Base-by-base conservation (phyloP, 2,329 filamentous ascomycete genomes). In the Elsinoe fawcettii region DNA sequence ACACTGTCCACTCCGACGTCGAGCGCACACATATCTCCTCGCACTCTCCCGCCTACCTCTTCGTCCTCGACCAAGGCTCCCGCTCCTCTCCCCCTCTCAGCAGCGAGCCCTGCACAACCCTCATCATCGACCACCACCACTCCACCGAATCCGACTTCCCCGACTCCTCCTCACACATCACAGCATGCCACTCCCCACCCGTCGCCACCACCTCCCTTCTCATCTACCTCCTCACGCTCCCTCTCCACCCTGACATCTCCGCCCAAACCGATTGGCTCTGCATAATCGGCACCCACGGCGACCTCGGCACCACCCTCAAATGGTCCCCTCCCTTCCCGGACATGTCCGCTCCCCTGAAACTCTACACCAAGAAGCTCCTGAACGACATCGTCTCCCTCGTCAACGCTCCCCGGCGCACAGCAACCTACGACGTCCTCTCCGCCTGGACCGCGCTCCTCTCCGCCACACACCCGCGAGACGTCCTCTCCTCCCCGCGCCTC, bases 301-400 rank as follows among this genome's bases (percentile, higher is more conserved):
- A 87, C 61, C 73, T 87, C 0, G 84, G 84, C 12, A 85, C 79
- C 37, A 77, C 77, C 0, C 61, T 86, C 14, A 86, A 85, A 65
- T 87, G 84, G 84, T 71, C 80, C 20, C 75, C 77, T 0, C 84
- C 84, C 0, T 86, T 87, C 60, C 84, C 84, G 1, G 80, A 86
- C 60, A 85, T 87, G 82, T 74, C 72, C 16, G 67, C 74, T 1
- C 78, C 78, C 0, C 81, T 87, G 62, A 85, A 85, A 62, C 71
- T 67, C 12, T 74, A 84, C 63, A 80, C 81, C 0, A 86, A 83
- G 63, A 85, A 82, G 61, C 70, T 77, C 0, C 68, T 87, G 56
- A 85, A 84, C 59, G 78, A 82, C 12, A 82, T 82, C 2, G 82
- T 86, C 0, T 79, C 81, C 0, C 74, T 84, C 1, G 73, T 87